phyloP scores from a whole-genome alignment of 164 flowering plant species.

The Nymphaea colorata region DNA sequence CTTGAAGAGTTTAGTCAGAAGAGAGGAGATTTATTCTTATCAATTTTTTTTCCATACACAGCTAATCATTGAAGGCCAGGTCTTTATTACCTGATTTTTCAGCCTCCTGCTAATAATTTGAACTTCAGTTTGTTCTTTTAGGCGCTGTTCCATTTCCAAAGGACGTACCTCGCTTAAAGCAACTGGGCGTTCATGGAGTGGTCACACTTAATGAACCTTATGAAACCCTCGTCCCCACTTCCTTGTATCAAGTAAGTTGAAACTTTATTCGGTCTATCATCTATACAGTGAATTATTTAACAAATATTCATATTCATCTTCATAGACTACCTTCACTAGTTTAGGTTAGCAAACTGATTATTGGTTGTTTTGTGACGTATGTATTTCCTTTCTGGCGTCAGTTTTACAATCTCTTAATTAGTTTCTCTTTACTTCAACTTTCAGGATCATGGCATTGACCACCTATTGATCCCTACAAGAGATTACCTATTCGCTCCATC shows the following conservation, averaged over 20 bases:
- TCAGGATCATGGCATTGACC: conserved; percentile 63
- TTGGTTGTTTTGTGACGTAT: no score
- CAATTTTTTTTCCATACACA: no score
- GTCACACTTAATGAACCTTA: conserved; percentile 85
- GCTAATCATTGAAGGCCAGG: not conserved
- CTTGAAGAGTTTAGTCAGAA: no score
- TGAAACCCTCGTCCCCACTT: conserved; percentile 84
- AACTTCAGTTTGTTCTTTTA: conserved; percentile 57
- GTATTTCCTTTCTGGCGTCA: no score
- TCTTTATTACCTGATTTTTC: not conserved
- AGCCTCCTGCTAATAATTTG: not conserved
- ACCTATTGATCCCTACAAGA: conserved; percentile 84
- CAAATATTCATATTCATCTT: not conserved
- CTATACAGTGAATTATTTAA: not conserved
- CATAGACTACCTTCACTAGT: no score
- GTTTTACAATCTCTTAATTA: not conserved
- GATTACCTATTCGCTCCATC: conserved; percentile 93
- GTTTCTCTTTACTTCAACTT: not conserved
- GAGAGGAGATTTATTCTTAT: no score
- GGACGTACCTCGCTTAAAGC: conserved; percentile 68
- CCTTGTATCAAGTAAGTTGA: conserved; percentile 55
- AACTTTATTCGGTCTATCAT: no score
- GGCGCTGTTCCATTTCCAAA: conserved; percentile 96
- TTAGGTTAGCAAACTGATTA: no score
- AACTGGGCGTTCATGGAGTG: conserved; percentile 77